phyloP scores from a whole-genome alignment of 208 protist genomes.

The Acanthamoeba lenticulata region DNA sequence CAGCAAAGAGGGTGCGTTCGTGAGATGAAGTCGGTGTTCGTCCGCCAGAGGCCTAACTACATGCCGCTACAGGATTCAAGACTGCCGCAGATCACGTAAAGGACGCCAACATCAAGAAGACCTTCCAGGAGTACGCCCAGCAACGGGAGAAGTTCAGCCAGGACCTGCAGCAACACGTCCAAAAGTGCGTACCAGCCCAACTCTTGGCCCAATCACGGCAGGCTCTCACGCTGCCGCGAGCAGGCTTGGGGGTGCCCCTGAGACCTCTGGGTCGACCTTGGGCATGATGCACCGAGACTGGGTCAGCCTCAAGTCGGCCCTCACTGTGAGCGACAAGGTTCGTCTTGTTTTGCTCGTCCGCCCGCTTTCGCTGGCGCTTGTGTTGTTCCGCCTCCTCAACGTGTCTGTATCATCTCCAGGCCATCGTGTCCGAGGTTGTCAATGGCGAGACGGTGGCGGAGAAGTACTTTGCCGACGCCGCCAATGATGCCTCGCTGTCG shows the following conservation, averaged over 20 bases:
- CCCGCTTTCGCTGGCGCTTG: no score
- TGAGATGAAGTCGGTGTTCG: no score
- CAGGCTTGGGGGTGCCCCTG: neutral
- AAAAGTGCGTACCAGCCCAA: neutral
- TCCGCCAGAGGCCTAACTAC: no score
- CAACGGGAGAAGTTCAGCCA: constrained; percentile 35
- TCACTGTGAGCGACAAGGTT: constrained; percentile 9
- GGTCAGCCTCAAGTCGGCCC: constrained; percentile 33
- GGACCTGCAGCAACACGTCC: constrained; percentile 36
- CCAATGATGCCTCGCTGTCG: neutral
- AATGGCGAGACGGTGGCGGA: neutral
- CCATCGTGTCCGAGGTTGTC: constrained; percentile 6
- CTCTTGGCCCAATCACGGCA: neutral
- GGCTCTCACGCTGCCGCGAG: neutral
- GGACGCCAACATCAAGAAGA: constrained; percentile 2
- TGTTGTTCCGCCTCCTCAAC: no score
- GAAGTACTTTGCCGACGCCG: neutral
- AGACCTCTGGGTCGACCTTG: neutral
- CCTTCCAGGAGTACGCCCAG: constrained; percentile 12
- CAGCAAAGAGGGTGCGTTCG: constrained; percentile 54
- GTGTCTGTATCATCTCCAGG: no score
- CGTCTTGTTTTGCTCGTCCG: no score
- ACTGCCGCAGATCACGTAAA: neutral
- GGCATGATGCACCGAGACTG: neutral
- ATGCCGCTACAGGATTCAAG: constrained; percentile 14